phyloP scores from a whole-genome alignment of 2,329 filamentous ascomycete species.

The Fusarium nelsonii region DNA sequence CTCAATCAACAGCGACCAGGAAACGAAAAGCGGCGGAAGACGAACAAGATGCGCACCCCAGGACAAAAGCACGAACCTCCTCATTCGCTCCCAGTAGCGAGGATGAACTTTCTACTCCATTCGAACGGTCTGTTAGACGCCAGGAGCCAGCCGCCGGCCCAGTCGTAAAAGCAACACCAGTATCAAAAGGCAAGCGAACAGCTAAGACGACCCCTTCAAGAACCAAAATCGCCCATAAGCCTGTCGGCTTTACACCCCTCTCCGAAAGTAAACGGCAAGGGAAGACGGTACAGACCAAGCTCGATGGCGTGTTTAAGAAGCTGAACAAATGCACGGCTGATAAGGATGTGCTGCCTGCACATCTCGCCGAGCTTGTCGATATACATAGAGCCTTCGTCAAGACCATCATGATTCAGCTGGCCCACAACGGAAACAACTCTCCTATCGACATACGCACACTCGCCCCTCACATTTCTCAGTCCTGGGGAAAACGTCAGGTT shows the following conservation, averaged over 20 bases:
- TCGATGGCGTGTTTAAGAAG: slow-evolving; percentile 58
- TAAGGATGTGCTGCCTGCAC: slow-evolving; percentile 59
- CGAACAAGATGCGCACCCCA: slow-evolving; percentile 46
- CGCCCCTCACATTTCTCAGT: slow-evolving; percentile 71
- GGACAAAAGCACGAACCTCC: slow-evolving; percentile 46
- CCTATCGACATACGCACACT: slow-evolving; percentile 74
- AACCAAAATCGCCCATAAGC: slow-evolving; percentile 49
- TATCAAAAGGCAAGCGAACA: slow-evolving; percentile 50
- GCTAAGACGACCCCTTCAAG: slow-evolving; percentile 49
- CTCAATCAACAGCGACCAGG: slow-evolving; percentile 42
- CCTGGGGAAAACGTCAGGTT: slow-evolving; percentile 80
- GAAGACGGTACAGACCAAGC: slow-evolving; percentile 51
- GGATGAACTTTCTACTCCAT: slow-evolving; percentile 42
- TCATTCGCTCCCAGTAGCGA: slow-evolving; percentile 54
- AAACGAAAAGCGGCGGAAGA: slow-evolving; percentile 55
- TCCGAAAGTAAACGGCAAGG: slow-evolving; percentile 48
- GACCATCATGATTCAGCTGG: slow-evolving; percentile 75
- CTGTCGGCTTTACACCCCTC: slow-evolving; percentile 51
- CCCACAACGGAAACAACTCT: slow-evolving; percentile 73
- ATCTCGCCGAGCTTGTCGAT: slow-evolving; percentile 70
- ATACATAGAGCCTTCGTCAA: slow-evolving; percentile 77
- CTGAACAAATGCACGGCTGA: slow-evolving; percentile 39
- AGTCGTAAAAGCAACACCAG: slow-evolving; percentile 11
- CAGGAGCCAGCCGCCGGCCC: slow-evolving; percentile 37
- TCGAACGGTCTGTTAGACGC: slow-evolving; percentile 50